Evolutionary conservation across 768 basidiomycete genomes (phyloP), one percentile per base, ranked within the genome.

Genomic region (Lactarius akahatsu): DNA sequence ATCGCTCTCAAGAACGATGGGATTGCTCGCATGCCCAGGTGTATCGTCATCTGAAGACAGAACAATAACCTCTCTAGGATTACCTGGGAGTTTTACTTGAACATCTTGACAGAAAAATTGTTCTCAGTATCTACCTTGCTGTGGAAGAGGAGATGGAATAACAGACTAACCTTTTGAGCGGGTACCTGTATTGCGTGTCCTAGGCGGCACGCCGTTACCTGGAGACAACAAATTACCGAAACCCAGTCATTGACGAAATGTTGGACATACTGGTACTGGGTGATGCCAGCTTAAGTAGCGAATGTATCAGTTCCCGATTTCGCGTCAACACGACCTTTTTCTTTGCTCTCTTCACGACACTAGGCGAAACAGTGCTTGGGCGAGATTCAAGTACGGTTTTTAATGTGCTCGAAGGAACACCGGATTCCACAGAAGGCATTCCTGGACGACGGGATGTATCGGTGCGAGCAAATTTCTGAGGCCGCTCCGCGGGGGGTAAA

Each of bases 1-100:
- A 3, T 63, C 66, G 15, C 66, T 67, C 26, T 63, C 66, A 30
- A 67, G 66, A 32, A 67, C 28, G 30, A 67, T 67, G 3, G 66
- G 66, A 16, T 67, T 67, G 58, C 23, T 56, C 59, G 62, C 57
- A 15, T 63, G n/a, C 26, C 66, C 66, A 2, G 58, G 50, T 16
- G n/a, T 38, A 55, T 56, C 66, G 52, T 47, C 54, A 47, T 63
- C 66, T 47, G 66, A 67, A 2, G 23, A 56, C 38, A 67, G 8
- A 30, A 23, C 62, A 23, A 67, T 63, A 18, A 67, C 36, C 23
- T 67, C 66, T 8, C 34, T n/a, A 55, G 2, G 34, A 23, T 30
- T 45, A 40, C 26, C 58, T 3, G 41, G 36, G 34, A 20, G 30
- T 18, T 20, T 40, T 45, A 2, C 7, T 60, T 38, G 52, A 40